Conservation (phyloP, 1,284 basidiomycete genomes). For the Leccinum fuscescens region DNA sequence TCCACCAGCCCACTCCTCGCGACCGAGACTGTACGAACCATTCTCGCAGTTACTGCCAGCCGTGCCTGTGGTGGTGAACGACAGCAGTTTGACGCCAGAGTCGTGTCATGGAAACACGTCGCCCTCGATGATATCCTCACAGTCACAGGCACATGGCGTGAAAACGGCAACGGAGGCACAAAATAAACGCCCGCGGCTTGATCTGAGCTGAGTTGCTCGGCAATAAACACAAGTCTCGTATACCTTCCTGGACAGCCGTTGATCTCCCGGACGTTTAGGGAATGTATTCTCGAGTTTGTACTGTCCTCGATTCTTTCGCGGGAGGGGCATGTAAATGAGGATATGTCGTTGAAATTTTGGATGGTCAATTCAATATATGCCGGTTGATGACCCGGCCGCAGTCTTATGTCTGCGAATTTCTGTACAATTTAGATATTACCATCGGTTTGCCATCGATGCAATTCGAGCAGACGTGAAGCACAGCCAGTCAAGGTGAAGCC, state of each 20-base stretch:
- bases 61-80: constrained; percentile 28
- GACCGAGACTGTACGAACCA: constrained; percentile 30
- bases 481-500: not conserved
- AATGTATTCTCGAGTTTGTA: not conserved
- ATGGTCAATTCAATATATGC: constrained; percentile 2
- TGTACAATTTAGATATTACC: not conserved
- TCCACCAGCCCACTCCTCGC: constrained; percentile 27
- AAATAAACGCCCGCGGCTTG: constrained; percentile 23
- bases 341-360: not conserved
- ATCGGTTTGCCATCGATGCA: not conserved
- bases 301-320: not conserved
- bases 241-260: not conserved
- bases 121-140: constrained; percentile 38
- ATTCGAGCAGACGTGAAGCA: not conserved
- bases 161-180: constrained; percentile 17
- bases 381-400: not conserved
- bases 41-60: constrained; percentile 32
- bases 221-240: not conserved
- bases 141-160: constrained; percentile 13
- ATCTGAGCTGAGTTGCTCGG: constrained; percentile 26
- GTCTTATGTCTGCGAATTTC: not conserved
- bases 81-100: constrained; percentile 52
- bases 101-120: constrained; percentile 58
- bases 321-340: constrained; percentile 9
- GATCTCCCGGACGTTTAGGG: not conserved